phyloP scores from a whole-genome alignment of 2,329 filamentous ascomycete genomes.

The Xylariaceae sp. region DNA sequence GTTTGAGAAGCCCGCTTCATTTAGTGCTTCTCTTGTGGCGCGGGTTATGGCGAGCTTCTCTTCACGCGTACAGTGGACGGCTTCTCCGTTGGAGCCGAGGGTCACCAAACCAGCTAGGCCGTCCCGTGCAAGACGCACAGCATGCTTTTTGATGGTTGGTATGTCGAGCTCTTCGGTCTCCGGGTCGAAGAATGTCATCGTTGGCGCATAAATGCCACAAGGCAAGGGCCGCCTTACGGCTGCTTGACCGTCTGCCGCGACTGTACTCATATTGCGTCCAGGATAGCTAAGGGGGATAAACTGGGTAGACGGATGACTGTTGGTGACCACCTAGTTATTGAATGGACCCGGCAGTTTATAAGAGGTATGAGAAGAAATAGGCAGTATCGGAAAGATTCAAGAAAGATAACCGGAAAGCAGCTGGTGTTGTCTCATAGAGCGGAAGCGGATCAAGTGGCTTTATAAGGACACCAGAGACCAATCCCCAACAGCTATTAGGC shows the following conservation, averaged over 20 bases:
- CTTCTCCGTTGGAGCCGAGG: conserved; percentile 89
- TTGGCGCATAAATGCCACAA: conserved; percentile 81
- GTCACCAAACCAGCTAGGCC: conserved; percentile 79
- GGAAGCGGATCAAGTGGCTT: background rate
- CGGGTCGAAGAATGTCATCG: conserved; percentile 85
- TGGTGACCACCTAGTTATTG: background rate
- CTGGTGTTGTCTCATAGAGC: conserved; percentile 13
- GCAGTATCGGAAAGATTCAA: conserved; percentile 4
- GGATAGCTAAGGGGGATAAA: background rate
- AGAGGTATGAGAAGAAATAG: background rate
- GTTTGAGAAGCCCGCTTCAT: conserved; percentile 69
- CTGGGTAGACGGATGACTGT: background rate
- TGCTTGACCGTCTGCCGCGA: conserved; percentile 33
- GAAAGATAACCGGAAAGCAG: conserved; percentile 17
- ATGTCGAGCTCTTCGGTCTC: conserved; percentile 82
- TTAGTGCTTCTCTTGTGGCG: conserved; percentile 76
- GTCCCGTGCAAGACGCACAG: conserved; percentile 69
- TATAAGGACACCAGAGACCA: conserved; percentile 10
- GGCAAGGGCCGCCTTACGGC: conserved; percentile 56
- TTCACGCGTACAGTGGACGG: conserved; percentile 73
- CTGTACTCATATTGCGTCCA: conserved; percentile 34
- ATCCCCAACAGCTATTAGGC: conserved; percentile 34
- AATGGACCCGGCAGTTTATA: background rate
- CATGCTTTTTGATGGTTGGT: conserved; percentile 73
- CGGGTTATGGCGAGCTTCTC: conserved; percentile 72